Conservation (phyloP, 2,329 filamentous ascomycete genomes). For the Microdochium nivale region DNA sequence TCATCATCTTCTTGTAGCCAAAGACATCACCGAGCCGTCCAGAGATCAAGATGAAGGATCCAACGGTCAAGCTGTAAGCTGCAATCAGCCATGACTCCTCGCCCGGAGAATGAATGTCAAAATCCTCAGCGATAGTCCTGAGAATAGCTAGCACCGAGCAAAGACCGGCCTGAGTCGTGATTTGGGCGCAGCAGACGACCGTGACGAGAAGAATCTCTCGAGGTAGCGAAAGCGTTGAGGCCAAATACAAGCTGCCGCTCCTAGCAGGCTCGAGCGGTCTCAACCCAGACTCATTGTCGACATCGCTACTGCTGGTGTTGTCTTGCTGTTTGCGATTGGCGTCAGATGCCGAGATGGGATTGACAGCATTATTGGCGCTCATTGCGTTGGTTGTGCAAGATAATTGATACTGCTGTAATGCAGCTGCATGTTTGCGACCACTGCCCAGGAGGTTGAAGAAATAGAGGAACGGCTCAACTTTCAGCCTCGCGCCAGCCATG, state of each 20-base stretch:
- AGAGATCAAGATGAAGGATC: constrained; percentile 36
- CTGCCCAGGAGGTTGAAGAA: no score
- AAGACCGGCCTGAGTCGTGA: constrained; percentile 28
- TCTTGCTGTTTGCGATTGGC: neutral
- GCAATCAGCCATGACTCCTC: constrained; percentile 35
- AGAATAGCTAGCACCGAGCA: constrained; percentile 28
- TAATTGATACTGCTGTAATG: neutral
- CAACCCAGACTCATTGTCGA: neutral
- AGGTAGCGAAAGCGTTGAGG: constrained; percentile 17
- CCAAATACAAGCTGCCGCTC: neutral
- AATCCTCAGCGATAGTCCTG: constrained; percentile 33
- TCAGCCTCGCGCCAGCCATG: no score
- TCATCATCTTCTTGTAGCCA: constrained; percentile 34
- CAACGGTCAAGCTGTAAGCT: constrained; percentile 33
- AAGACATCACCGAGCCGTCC: constrained; percentile 37
- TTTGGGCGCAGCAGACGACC: neutral
- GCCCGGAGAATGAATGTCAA: constrained; percentile 25
- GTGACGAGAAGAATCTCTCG: neutral
- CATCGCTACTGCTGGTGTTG: neutral
- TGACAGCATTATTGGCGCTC: neutral
- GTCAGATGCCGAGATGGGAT: neutral
- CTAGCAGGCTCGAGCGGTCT: neutral
- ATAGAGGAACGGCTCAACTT: no score
- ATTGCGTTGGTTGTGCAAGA: neutral
- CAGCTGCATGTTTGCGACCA: neutral